Evolutionary conservation across 108 stramenopile genomes (phyloP).

Genomic region (Nannochloropsis granulata): DNA sequence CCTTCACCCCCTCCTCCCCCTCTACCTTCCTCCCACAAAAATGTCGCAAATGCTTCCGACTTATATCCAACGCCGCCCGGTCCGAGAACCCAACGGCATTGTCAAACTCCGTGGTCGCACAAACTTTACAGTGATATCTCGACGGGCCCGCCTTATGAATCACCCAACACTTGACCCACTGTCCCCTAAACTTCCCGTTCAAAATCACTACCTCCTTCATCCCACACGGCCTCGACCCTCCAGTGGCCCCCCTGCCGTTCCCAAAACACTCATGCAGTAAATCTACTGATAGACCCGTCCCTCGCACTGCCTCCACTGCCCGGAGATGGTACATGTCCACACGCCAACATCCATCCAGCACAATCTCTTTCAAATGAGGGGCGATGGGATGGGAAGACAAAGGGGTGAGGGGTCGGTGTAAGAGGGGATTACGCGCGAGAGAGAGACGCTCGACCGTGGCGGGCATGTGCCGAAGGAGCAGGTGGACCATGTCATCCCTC

Average conservation of each 20-base stretch:
- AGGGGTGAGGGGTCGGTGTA: not conserved
- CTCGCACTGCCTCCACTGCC: not conserved
- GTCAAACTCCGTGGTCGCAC: not conserved
- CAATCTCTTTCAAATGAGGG: not conserved
- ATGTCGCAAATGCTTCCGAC: not conserved
- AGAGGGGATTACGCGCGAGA: not conserved
- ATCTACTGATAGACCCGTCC: not conserved
- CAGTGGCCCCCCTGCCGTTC: not conserved
- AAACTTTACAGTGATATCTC: not conserved
- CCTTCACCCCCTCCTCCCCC: not conserved
- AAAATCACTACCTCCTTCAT: not conserved
- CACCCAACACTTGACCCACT: not conserved
- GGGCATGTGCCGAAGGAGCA: not conserved
- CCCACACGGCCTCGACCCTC: not conserved
- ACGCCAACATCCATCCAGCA: not conserved
- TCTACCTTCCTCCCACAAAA: not conserved
- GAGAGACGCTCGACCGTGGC: not conserved
- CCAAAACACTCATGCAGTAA: not conserved
- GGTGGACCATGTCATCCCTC: not conserved
- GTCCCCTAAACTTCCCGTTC: not conserved
- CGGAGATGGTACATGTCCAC: not conserved
- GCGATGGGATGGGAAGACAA: not conserved
- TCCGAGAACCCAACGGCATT: not conserved
- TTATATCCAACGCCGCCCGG: not conserved
- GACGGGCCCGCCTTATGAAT: not conserved